phyloP scores from a whole-genome alignment of 2,329 filamentous ascomycete species.

The Bipolaris victoriae region DNA sequence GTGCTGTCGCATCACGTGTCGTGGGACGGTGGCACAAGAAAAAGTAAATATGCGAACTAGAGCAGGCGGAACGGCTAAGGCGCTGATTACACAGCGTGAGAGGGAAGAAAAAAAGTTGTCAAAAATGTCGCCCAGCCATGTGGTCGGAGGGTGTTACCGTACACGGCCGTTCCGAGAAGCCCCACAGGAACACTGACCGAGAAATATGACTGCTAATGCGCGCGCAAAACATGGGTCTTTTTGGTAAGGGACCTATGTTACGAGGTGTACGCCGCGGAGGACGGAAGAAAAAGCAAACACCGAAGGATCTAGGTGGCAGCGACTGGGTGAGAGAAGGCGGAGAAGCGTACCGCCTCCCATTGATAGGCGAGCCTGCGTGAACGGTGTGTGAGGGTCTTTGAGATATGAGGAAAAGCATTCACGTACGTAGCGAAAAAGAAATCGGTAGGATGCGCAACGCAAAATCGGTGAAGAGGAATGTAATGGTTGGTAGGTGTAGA shows the following conservation, averaged over 20 bases:
- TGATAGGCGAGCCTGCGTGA: conserved; percentile 1
- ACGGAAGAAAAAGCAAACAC: neutral
- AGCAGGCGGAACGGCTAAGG: conserved; percentile 1
- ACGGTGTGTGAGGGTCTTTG: conserved; percentile 7
- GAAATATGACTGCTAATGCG: neutral
- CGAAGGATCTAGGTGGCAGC: neutral
- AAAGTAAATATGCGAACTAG: neutral
- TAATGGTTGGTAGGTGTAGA: neutral
- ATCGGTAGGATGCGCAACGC: neutral
- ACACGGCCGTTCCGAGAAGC: neutral
- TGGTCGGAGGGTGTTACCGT: neutral
- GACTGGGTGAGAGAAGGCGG: conserved; percentile 4
- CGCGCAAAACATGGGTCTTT: conserved; percentile 8
- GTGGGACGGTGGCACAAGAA: neutral
- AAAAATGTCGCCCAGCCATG: neutral
- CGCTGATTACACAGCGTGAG: neutral
- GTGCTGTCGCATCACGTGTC: neutral
- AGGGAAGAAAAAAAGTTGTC: neutral
- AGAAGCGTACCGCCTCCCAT: neutral
- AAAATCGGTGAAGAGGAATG: neutral
- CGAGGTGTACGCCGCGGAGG: neutral
- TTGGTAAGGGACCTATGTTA: neutral
- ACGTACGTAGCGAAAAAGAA: neutral
- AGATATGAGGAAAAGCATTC: conserved; percentile 2
- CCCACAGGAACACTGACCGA: conserved; percentile 2